Base-by-base conservation (phyloP, 108 stramenopile species). In the Phaeodactylum tricornutum region DNA sequence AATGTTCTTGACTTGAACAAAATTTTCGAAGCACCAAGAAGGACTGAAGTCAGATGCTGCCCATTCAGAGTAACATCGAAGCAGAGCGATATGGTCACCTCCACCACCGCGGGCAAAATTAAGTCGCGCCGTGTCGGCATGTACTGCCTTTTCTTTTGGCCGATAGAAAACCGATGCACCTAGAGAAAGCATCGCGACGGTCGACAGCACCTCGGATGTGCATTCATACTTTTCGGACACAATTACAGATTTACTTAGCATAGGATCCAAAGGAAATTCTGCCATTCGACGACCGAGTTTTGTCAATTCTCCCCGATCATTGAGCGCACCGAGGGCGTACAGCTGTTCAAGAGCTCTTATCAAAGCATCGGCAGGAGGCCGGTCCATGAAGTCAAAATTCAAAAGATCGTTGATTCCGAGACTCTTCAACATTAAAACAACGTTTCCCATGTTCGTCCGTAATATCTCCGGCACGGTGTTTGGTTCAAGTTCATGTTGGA, bases 11-110 rank as follows among this genome's bases (percentile, higher is more conserved):
- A 96, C 84, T 61, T 99, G 98, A 4, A 98, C 88, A 53, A 77
- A 99, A 55, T 99, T 98, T 50, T 99, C 98, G 64, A 93, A 92
- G 69, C 98, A 99, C 98, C 98, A 99, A 43, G 84, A 91, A 4
- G 88, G 74, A 48, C 81, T 91, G 67, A 75, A 93, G 56, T 94
- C 94, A 0, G 87, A 71, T 15, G 93, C 81, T 15, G 77, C 93
- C 98, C 98, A 99, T 38, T 97, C 87, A 11, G 57, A 49, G 61
- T 94, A 99, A 56, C 92, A 93, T 14, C 93, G 61, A 38, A 94
- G 53, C 46, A 99, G 61, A 17, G 89, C 58, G 55, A 88, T 72
- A 48, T 97, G 96, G 62, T 99, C 98, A 12, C 98, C 98, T 2
- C 93, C 94, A 2, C 96, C 96, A 11, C 96, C 96, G 28, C 96